phyloP scores from a whole-genome alignment of 768 basidiomycete genomes.

The Crepidotus variabilis region DNA sequence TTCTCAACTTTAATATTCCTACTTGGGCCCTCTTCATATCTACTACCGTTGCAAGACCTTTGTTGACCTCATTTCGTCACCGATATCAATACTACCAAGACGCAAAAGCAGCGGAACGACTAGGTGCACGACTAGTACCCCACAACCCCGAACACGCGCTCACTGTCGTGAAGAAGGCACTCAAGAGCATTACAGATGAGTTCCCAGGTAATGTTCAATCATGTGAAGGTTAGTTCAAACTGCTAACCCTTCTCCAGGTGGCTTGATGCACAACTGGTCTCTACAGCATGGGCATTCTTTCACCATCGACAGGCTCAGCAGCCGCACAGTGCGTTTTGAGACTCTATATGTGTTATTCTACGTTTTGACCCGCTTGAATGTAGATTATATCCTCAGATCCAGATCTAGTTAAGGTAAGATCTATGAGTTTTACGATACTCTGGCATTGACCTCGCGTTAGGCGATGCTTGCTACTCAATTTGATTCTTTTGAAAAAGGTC shows the following conservation, averaged over 20 bases:
- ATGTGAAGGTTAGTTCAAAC: not conserved
- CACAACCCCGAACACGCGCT: conserved; percentile 11
- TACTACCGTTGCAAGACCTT: not conserved
- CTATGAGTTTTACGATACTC: not conserved
- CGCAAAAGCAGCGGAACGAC: conserved; percentile 2
- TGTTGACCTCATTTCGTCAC: not conserved
- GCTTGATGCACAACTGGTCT: conserved; percentile 20
- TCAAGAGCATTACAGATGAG: conserved; percentile 19
- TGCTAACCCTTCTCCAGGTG: conserved; percentile 17
- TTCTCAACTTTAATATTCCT: not conserved
- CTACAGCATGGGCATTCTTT: conserved; percentile 29
- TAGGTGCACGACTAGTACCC: conserved; percentile 14
- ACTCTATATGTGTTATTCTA: not conserved
- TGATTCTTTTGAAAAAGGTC: conserved; percentile 42
- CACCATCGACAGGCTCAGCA: conserved; percentile 23
- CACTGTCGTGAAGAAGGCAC: conserved; percentile 7
- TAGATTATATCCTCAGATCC: conserved; percentile 43
- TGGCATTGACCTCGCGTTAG: conserved; percentile 11
- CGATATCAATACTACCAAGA: not conserved
- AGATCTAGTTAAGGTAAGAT: conserved; percentile 39
- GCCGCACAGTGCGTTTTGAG: conserved; percentile 24
- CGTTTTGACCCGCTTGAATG: not conserved
- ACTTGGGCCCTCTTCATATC: not conserved
- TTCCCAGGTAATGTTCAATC: conserved; percentile 25
- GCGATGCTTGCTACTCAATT: conserved; percentile 49